Conservation (phyloP, 768 basidiomycete genomes). For the Rickenella mellea region DNA sequence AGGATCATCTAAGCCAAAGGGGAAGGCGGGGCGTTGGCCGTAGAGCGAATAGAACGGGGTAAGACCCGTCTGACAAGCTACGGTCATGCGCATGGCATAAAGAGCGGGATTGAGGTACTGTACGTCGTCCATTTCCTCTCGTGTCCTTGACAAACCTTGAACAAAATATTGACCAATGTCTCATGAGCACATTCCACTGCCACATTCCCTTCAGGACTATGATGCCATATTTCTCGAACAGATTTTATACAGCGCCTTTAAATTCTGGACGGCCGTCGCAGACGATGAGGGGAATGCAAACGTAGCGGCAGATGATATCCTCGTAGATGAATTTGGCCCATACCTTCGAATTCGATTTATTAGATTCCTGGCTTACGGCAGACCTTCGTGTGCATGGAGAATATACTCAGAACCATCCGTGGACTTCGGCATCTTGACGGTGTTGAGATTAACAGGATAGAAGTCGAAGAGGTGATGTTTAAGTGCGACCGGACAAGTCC, state of each 20-base stretch:
- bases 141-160: slow-evolving; percentile 13
- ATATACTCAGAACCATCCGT: slow-evolving; percentile 14
- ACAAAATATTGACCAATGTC: slow-evolving; percentile 14
- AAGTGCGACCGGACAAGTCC: slow-evolving; percentile 13
- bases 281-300: slow-evolving; percentile 11
- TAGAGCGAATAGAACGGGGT: slow-evolving; percentile 22
- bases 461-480: slow-evolving; percentile 16
- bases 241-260: slow-evolving; percentile 13
- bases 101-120: slow-evolving; percentile 15
- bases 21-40: slow-evolving; percentile 19
- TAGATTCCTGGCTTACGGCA: slow-evolving; percentile 14
- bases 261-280: slow-evolving; percentile 24
- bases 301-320: slow-evolving; percentile 19
- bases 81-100: slow-evolving; percentile 17
- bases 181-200: slow-evolving; percentile 20
- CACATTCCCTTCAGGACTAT: slow-evolving; percentile 20
- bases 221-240: slow-evolving; percentile 17
- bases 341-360: slow-evolving; percentile 4
- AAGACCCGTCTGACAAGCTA: slow-evolving; percentile 19
- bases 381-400: slow-evolving; percentile 16
- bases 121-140: slow-evolving; percentile 20
- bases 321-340: slow-evolving; percentile 22
- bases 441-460: slow-evolving; percentile 17
- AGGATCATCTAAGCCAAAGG: slow-evolving; percentile 18
- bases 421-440: slow-evolving; percentile 19